Evolutionary conservation across 116 monocot species (phyloP).

Genomic region (Zostera marina): DNA sequence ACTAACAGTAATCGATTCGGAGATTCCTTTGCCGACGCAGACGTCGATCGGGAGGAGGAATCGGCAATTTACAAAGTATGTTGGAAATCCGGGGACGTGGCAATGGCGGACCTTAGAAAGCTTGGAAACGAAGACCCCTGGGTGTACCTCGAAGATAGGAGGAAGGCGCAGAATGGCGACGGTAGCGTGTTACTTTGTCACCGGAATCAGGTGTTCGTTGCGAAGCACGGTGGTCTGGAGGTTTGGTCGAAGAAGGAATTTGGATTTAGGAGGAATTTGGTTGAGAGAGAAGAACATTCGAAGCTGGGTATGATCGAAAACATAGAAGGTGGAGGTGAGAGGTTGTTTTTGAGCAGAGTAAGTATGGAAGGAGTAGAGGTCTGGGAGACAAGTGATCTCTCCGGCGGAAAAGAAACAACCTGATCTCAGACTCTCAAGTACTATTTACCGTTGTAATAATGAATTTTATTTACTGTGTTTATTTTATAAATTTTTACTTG

Average conservation of each 20-base stretch:
- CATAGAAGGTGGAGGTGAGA: slow-evolving; percentile 79
- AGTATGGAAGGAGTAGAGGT: slow-evolving; percentile 76
- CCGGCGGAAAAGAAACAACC: no score
- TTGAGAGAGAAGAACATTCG: slow-evolving; percentile 57
- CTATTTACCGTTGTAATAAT: no score
- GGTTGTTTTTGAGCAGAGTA: slow-evolving; percentile 57
- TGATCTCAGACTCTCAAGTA: no score
- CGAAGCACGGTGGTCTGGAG: slow-evolving; percentile 44
- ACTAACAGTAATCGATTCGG: slow-evolving; percentile 46
- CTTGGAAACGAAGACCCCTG: slow-evolving; percentile 73
- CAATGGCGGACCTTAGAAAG: slow-evolving; percentile 51
- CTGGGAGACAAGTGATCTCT: slow-evolving; percentile 61
- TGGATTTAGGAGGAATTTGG: slow-evolving; percentile 37
- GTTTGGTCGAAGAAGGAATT: slow-evolving; percentile 41
- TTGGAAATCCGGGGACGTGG: slow-evolving; percentile 85
- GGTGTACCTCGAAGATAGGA: slow-evolving; percentile 59
- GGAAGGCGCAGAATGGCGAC: slow-evolving; percentile 26
- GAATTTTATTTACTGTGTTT: no score
- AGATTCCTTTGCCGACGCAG: slow-evolving; percentile 67
- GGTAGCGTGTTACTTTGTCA: slow-evolving; percentile 50
- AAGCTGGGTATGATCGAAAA: slow-evolving; percentile 29
- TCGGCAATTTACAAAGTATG: slow-evolving; percentile 76
- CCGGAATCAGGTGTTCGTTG: slow-evolving; percentile 57
- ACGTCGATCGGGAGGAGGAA: slow-evolving; percentile 38
- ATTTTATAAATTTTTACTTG: no score